Conservation (phyloP, 495 filamentous ascomycete genomes). For the Hypomontagnella submonticulosa region DNA sequence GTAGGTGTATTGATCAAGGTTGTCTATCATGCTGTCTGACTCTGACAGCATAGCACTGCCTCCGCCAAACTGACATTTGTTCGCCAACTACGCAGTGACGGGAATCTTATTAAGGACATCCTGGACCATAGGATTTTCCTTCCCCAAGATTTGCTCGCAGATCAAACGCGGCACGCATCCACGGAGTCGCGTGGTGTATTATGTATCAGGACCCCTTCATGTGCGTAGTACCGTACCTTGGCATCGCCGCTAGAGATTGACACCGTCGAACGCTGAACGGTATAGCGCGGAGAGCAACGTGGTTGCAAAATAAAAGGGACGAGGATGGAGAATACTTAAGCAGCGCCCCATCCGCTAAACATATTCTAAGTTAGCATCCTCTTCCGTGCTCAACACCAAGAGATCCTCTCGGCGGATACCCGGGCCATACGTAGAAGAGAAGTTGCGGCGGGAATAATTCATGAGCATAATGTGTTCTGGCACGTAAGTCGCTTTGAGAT, state of each 20-base stretch:
- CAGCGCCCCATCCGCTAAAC: slow-evolving; percentile 19
- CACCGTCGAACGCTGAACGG: slow-evolving; percentile 18
- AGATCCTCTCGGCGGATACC: slow-evolving; percentile 23
- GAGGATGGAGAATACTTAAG: slow-evolving; percentile 39
- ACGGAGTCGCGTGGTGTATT: slow-evolving; percentile 28
- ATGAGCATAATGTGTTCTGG: slow-evolving; percentile 6
- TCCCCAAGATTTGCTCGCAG: slow-evolving; percentile 36
- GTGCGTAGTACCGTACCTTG: slow-evolving; percentile 30
- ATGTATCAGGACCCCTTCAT: slow-evolving; percentile 1
- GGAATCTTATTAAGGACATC: slow-evolving; percentile 41
- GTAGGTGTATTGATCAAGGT: not conserved
- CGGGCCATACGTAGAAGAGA: slow-evolving; percentile 16
- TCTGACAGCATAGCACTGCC: slow-evolving; percentile 3
- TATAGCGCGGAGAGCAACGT: slow-evolving; percentile 32
- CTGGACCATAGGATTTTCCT: slow-evolving; percentile 37
- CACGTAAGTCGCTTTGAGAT: not conserved
- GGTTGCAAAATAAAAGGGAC: slow-evolving; percentile 42
- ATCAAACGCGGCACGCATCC: slow-evolving; percentile 38
- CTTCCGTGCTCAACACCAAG: slow-evolving; percentile 19
- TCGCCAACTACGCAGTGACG: slow-evolving; percentile 8
- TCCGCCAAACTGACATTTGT: slow-evolving; percentile 19
- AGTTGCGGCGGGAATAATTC: not conserved
- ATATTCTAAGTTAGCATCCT: slow-evolving; percentile 9
- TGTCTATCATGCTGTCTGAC: not conserved
- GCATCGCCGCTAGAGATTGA: slow-evolving; percentile 25